A percentile compares a stretch with the other conserved stretches of the same genome.
Conservation (phyloP, 306 rosid species). For the Psophocarpus tetragonolobus region DNA sequence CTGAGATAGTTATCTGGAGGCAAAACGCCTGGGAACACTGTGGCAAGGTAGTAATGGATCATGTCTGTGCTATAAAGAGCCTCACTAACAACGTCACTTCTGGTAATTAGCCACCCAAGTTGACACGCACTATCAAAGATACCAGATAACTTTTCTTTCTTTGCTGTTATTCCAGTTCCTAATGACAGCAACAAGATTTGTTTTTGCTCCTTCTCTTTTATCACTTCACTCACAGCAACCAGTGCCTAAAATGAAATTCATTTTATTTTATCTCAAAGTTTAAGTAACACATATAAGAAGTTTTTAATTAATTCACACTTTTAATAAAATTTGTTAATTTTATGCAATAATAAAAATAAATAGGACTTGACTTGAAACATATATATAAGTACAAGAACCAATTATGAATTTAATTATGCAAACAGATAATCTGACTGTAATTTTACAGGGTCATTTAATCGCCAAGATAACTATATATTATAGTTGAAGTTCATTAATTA, state of each 20-base stretch:
- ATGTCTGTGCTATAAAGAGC: not conserved
- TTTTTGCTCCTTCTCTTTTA: not conserved
- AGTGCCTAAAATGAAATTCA: not conserved
- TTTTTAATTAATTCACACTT: too few relatives aligned
- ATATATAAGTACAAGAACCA: too few relatives aligned
- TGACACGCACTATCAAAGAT: not conserved
- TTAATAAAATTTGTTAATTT: too few relatives aligned
- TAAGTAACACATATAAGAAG: too few relatives aligned
- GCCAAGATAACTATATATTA: too few relatives aligned
- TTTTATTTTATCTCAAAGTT: too few relatives aligned
- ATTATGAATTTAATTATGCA: too few relatives aligned
- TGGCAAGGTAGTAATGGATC: constrained; percentile 24
- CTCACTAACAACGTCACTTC: not conserved
- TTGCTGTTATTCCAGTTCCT: not conserved
- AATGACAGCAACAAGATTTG: not conserved
- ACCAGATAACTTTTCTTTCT: not conserved
- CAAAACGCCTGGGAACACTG: not conserved
- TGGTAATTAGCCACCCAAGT: not conserved
- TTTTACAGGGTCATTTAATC: too few relatives aligned
- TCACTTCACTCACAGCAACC: not conserved
- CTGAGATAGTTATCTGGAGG: constrained; percentile 11
- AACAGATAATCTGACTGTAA: too few relatives aligned
- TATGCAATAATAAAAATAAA: too few relatives aligned
- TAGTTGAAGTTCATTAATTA: not conserved
- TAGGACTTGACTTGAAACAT: too few relatives aligned